A percentile compares a stretch with the other conserved stretches of the same genome.
phyloP scores from a whole-genome alignment of 495 filamentous ascomycete genomes.

The Penicillium longicatenatum region DNA sequence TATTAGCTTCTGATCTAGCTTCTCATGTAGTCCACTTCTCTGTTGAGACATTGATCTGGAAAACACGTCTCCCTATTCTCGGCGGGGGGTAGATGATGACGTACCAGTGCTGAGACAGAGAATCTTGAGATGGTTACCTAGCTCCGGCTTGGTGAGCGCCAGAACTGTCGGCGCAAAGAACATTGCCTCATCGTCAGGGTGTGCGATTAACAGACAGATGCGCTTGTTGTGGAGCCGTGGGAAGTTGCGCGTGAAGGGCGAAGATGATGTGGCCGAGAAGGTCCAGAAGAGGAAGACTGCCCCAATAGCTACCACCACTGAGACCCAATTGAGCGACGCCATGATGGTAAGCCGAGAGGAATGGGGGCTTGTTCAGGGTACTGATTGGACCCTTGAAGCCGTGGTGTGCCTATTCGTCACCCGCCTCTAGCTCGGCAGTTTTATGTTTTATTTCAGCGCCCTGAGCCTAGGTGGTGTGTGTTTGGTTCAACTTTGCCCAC shows the following conservation, averaged over 20 bases:
- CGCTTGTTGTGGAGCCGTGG: conserved; percentile 75
- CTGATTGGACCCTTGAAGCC: not conserved
- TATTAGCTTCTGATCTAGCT: not conserved
- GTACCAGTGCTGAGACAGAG: conserved; percentile 84
- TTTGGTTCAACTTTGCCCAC: not conserved
- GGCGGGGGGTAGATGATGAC: conserved; percentile 12
- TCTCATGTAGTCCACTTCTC: not conserved
- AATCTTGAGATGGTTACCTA: conserved; percentile 89
- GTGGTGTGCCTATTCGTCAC: not conserved
- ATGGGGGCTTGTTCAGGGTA: not conserved
- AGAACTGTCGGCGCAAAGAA: conserved; percentile 93
- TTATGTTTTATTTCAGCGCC: not conserved
- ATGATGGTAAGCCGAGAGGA: conserved; percentile 12
- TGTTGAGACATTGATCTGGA: not conserved
- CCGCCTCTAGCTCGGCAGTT: not conserved
- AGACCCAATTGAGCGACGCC: conserved; percentile 30
- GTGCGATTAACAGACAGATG: conserved; percentile 89
- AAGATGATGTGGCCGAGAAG: conserved; percentile 56
- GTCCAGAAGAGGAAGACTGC: conserved; percentile 48
- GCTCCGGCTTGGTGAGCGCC: conserved; percentile 69
- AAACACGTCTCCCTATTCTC: not conserved
- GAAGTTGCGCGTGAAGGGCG: conserved; percentile 64
- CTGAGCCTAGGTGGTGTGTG: not conserved
- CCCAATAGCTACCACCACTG: conserved; percentile 35
- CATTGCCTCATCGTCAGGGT: conserved; percentile 99